Evolutionary conservation across 352 stramenopile genomes (phyloP), one percentile per base, ranked within the genome.

Genomic region (Phytopythium oedochilum): DNA sequence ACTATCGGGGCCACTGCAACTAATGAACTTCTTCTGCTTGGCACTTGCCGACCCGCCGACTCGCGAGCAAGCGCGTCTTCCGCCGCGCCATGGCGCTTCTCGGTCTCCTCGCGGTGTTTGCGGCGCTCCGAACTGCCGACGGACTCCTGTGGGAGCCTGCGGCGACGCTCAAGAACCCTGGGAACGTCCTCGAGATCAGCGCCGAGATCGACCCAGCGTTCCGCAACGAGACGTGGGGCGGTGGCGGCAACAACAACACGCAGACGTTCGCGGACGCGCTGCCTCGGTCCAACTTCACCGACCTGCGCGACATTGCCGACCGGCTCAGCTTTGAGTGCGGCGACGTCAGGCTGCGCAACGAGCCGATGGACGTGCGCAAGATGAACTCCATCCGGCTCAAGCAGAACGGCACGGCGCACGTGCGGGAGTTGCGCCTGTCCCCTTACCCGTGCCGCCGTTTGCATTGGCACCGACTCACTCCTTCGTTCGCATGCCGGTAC

Each of bases 361-460:
- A 52, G 45, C 45, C 45, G 28, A 39, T 52, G 8, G 45, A 52
- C 45, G 45, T 52, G 45, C 45, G 45, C 45, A 52, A 36, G 17
- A 52, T 52, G 28, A 52, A 38, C 45, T 52, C 45, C 11, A 52
- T 52, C 26, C 25, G 25, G 26, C 45, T 52, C 45, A 52, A 52
- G 45, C 45, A 36, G 17, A 52, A 52, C 18, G 45, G 45, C 28
- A 52, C 45, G 15, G 20, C 45, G 3, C 45, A 52, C 45, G 45
- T 52, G 28, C 28, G 44, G 44, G 14, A 8, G 14, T n/a, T n/a
- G n/a, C n/a, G n/a, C n/a, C n/a, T n/a, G n/a, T n/a, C n/a, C n/a
- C n/a, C n/a, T n/a, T n/a, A n/a, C n/a, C 39, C 18, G 39, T 25
- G 3, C 8, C 39, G 39, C 18, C 3, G n/a, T 45, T 2, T 26